Evolutionary conservation across 164 flowering plant species (phyloP).

Genomic region (Macadamia tetraphylla): DNA sequence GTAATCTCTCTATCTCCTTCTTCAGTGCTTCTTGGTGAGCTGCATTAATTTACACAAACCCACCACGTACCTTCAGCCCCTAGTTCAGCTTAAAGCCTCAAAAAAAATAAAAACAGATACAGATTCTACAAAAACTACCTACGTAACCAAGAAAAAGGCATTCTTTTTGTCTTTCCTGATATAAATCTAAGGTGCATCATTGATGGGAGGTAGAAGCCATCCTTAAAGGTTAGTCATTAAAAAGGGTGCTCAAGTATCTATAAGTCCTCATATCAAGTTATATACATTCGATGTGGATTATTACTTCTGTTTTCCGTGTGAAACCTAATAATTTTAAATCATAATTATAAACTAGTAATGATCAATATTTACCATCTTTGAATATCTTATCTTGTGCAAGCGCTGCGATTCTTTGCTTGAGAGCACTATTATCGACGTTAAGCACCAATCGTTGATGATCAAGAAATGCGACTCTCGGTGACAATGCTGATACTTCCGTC

Average conservation of each 20-base stretch:
- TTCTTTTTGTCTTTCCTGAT: neutral
- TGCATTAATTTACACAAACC: slow-evolving; percentile 18
- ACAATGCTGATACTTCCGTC: slow-evolving; percentile 70
- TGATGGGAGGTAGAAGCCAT: no score
- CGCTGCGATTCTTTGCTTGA: slow-evolving; percentile 80
- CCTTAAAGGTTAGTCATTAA: no score
- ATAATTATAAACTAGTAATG: neutral
- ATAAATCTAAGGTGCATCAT: neutral
- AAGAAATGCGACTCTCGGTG: slow-evolving; percentile 70
- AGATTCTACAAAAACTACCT: no score
- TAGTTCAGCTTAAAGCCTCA: no score
- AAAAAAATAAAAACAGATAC: neutral
- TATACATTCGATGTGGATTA: no score
- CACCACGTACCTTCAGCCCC: neutral
- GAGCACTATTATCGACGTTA: slow-evolving; percentile 67
- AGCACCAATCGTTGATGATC: slow-evolving; percentile 77
- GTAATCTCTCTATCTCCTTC: slow-evolving; percentile 76
- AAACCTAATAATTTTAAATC: neutral
- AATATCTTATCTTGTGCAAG: slow-evolving; percentile 77
- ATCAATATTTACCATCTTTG: slow-evolving; percentile 59
- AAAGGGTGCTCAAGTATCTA: no score
- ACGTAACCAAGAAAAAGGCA: neutral
- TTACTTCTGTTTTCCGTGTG: no score
- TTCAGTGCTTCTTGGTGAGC: slow-evolving; percentile 85
- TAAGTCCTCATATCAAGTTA: no score